phyloP scores from a whole-genome alignment of 2,329 filamentous ascomycete genomes.

The Leptographium flavum region DNA sequence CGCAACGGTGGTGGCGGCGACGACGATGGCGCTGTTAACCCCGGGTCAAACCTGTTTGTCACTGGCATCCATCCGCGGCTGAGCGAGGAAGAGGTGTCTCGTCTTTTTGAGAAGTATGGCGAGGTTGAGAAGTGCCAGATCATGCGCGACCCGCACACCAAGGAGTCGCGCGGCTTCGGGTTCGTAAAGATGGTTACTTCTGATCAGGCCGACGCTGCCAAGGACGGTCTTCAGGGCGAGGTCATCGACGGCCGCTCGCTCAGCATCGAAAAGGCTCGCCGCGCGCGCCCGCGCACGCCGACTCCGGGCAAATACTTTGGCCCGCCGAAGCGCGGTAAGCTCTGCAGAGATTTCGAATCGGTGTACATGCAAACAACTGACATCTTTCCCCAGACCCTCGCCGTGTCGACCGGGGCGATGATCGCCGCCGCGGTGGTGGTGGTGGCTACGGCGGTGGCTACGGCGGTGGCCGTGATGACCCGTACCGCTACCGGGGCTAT shows the following conservation, averaged over 20 bases:
- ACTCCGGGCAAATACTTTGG: constrained; percentile 99
- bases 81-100: constrained; percentile 76
- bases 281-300: constrained; percentile 84
- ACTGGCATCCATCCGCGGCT: constrained; percentile 94
- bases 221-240: constrained; percentile 90
- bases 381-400: constrained; percentile 13
- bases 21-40: constrained; percentile 74
- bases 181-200: constrained; percentile 98
- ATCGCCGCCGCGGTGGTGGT: constrained; percentile 43
- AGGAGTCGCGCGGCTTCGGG: constrained; percentile 95
- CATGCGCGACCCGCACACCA: constrained; percentile 96
- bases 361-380: too few species aligned
- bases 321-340: constrained; percentile 88
- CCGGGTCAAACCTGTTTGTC: constrained; percentile 96
- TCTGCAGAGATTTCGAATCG: constrained; percentile 16
- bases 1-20: constrained; percentile 30
- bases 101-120: constrained; percentile 96
- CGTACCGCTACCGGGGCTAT: constrained; percentile 21
- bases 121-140: constrained; percentile 99
- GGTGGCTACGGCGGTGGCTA: constrained; percentile 37
- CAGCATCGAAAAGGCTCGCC: constrained; percentile 97
- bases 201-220: constrained; percentile 91
- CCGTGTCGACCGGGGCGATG: constrained; percentile 46
- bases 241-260: constrained; percentile 88
- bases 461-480: constrained; percentile 26